phyloP scores from a whole-genome alignment of 495 filamentous ascomycete species.

The Xylaria palmicola region DNA sequence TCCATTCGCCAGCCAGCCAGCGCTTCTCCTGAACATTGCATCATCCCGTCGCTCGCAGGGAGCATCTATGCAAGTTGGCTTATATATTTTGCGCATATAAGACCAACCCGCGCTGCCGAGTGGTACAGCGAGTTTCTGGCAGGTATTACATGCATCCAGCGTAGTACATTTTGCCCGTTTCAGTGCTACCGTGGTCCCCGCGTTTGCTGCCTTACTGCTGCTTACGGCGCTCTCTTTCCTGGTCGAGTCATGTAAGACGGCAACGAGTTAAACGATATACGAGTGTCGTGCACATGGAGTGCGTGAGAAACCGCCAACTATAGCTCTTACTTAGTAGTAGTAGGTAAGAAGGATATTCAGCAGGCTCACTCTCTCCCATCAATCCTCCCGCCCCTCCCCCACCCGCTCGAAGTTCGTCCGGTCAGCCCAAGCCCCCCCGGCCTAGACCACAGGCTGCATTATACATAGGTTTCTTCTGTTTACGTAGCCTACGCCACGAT shows the following conservation, averaged over 20 bases:
- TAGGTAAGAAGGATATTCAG: too few species aligned
- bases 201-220: background rate
- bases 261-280: too few species aligned
- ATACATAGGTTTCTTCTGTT: too few species aligned
- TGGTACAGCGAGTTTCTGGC: conserved; percentile 4
- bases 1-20: background rate
- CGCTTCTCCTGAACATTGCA: background rate
- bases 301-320: background rate
- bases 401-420: background rate
- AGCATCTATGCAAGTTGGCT: background rate
- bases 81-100: background rate
- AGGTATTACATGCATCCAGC: background rate
- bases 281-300: too few species aligned
- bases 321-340: too few species aligned
- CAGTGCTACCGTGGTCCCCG: background rate
- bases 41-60: background rate
- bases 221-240: background rate
- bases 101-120: background rate
- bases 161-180: conserved; percentile 5
- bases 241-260: too few species aligned
- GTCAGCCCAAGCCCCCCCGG: background rate
- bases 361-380: too few species aligned
- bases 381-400: background rate
- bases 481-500: conserved; percentile 5
- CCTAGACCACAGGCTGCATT: too few species aligned